These are phyloP conservation scores for Apiospora pterosperma DNA, from an alignment of 2,329 filamentous ascomycete species.

Conservation along the genomic window DNA sequence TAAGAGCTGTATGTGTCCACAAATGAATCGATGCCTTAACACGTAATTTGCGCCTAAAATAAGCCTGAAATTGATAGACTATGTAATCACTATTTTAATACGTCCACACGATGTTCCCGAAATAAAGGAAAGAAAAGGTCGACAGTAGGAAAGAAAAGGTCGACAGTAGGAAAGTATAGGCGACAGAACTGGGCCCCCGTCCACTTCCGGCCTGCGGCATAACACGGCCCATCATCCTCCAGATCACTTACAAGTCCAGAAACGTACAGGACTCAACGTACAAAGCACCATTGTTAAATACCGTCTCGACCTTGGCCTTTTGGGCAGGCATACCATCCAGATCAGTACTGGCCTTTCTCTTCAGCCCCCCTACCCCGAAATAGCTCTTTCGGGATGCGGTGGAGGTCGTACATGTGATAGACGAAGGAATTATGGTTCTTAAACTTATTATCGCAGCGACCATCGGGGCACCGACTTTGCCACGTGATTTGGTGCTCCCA, in stretches of 20 bases:
- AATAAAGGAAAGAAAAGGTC: too few relatives aligned
- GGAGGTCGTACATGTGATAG: not conserved
- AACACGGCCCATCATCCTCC: not conserved
- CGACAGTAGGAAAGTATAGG: not conserved
- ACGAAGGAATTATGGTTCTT: not conserved
- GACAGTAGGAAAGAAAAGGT: not conserved
- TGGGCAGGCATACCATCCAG: not conserved
- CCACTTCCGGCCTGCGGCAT: not conserved
- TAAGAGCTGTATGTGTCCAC: too few relatives aligned
- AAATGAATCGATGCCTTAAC: too few relatives aligned
- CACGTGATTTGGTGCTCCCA: not conserved
- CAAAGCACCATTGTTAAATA: not conserved
- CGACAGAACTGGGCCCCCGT: not conserved
- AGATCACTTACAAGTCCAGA: not conserved
- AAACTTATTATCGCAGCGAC: not conserved
- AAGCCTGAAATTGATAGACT: too few relatives aligned
- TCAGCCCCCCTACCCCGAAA: not conserved
- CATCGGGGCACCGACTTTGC: not conserved
- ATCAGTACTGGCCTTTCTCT: not conserved
- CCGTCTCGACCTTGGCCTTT: not conserved
- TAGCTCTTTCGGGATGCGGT: slow-evolving; percentile 1
- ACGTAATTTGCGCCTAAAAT: too few relatives aligned
- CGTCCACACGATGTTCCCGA: too few relatives aligned
- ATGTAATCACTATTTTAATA: too few relatives aligned
- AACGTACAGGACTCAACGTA: not conserved